Conservation (phyloP, 202 grass and related monocot genomes). For the Schoenoplectus tabernaemontani region DNA sequence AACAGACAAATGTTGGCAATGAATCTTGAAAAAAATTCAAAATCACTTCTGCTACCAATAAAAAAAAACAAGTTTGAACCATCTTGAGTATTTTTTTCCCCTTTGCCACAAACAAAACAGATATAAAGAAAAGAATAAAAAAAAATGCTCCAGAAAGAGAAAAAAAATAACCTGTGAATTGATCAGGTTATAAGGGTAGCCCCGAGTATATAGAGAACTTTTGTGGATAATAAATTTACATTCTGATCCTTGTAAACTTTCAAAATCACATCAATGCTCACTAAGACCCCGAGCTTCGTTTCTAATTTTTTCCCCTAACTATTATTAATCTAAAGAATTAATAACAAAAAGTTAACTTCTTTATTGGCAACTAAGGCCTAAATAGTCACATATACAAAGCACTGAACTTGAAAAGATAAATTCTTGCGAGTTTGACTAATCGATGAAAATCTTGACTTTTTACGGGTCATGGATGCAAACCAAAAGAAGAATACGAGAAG, state of each 20-base stretch:
- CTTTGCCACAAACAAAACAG: not conserved
- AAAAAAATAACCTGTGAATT: not conserved
- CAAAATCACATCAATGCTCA: not conserved
- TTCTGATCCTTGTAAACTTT: not conserved
- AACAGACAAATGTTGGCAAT: not conserved
- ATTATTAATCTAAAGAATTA: not conserved
- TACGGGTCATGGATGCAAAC: too few species aligned
- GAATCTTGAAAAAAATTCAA: not conserved
- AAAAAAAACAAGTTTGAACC: too few species aligned
- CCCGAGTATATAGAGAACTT: not conserved
- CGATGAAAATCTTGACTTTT: too few species aligned
- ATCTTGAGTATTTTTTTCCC: not conserved
- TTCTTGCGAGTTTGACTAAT: too few species aligned
- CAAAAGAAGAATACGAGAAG: too few species aligned
- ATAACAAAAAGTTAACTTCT: not conserved
- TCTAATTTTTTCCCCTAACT: not conserved
- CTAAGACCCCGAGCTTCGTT: not conserved
- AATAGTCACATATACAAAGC: too few species aligned
- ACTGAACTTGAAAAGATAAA: not conserved
- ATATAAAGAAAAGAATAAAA: not conserved
- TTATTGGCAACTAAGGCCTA: not conserved
- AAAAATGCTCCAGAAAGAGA: not conserved
- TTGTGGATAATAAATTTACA: not conserved
- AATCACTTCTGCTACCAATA: too few species aligned
- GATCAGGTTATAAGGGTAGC: slow-evolving; percentile 26